phyloP scores from a whole-genome alignment of 805 yeast genomes.

The Yarrowia phangngaensis region DNA sequence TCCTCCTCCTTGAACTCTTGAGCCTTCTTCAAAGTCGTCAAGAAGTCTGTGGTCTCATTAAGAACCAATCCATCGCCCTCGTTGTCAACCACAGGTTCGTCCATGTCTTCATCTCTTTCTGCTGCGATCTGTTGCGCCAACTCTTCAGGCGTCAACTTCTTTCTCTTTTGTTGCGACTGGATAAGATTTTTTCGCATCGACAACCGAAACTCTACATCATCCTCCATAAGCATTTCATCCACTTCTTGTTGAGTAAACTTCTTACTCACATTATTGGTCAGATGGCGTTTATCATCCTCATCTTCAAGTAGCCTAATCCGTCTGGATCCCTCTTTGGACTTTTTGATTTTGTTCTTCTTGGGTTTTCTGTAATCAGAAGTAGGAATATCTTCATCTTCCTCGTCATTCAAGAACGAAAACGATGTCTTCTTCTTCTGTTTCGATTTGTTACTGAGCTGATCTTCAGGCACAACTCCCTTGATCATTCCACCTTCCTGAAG shows the following conservation, averaged over 20 bases:
- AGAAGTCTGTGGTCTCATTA: conserved; percentile 47
- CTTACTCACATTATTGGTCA: conserved; percentile 11
- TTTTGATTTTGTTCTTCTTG: conserved; percentile 43
- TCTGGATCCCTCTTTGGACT: conserved; percentile 45
- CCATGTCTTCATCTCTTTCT: conserved; percentile 34
- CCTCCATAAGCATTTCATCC: conserved; percentile 39
- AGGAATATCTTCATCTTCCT: conserved; percentile 28
- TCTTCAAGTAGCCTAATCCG: conserved; percentile 40
- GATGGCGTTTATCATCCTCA: conserved; percentile 32
- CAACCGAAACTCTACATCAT: conserved; percentile 41
- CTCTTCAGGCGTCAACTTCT: conserved; percentile 32
- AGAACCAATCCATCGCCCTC: conserved; percentile 37
- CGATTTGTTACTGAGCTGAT: conserved; percentile 27
- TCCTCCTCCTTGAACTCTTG: conserved; percentile 20
- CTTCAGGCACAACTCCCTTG: conserved; percentile 28
- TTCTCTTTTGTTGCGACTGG: conserved; percentile 30
- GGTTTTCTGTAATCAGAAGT: conserved; percentile 38
- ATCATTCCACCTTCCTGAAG: conserved; percentile 41
- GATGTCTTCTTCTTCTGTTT: conserved; percentile 30
- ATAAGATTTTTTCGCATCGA: conserved; percentile 38
- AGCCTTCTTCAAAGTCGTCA: conserved; percentile 32
- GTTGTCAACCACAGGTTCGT: conserved; percentile 19
- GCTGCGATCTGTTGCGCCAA: conserved; percentile 43
- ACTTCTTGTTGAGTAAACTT: conserved; percentile 37
- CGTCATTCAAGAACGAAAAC: conserved; percentile 34